Base-by-base conservation (phyloP, 2,329 filamentous ascomycete species). In the Cladosporium sp. region DNA sequence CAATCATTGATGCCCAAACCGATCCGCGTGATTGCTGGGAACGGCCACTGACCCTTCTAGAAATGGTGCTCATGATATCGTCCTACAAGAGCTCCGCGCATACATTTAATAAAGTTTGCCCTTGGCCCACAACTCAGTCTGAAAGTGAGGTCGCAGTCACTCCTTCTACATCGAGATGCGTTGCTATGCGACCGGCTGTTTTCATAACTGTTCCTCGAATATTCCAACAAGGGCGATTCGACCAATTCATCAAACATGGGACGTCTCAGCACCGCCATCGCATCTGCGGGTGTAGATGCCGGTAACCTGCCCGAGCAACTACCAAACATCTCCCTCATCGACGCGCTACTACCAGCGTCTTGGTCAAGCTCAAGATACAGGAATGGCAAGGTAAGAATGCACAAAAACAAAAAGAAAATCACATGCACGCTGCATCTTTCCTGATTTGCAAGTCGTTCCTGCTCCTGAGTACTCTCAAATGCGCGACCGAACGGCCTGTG, bases 311-410 rank as follows among this genome's bases (percentile, higher is more conserved):
- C 65, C 5, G 54, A 62, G n/a, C 58, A 60, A 14, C 61, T 70
- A 0, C 69, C 69, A 3, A 62, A 58, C 19, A 57, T 72, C n/a
- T 72, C 69, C 2, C 25, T 70, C 17, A 60, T 69, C n/a, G 69
- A 71, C 51, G 66, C 66, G n/a, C 60, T 72, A 9, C 60, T 71
- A 11, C 69, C 69, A 14, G 51, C 61, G 25, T 59, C 56, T 1
- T 45, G 30, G 42, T 39, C 42, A 11, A 15, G 19, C n/a, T 40
- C 30, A 12, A 34, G 8, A 34, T 43, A 17, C 6, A 55, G 19
- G 40, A 36, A 36, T 8, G n/a, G 22, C 20, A 38, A 56, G 42
- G 54, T 49, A 56, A 52, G 34, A 11, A 43, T 9, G 17, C 38
- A 40, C 15, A 17, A 40, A 5, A 17, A 40, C 3, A 15, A 17